Conservation (phyloP, 2,329 filamentous ascomycete genomes). For the Pseudopyricularia javanii region DNA sequence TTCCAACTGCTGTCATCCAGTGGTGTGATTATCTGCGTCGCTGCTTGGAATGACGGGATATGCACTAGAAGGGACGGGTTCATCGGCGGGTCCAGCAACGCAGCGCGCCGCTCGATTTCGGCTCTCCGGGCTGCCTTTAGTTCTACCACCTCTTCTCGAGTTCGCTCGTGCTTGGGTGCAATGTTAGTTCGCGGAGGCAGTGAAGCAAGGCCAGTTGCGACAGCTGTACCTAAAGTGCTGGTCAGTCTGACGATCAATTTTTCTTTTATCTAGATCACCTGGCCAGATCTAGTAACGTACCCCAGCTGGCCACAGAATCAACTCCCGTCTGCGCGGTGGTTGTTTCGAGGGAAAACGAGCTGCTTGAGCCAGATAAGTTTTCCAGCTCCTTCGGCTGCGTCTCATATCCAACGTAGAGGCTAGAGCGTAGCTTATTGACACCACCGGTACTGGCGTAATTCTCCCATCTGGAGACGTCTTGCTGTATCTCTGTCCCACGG, state of each 20-base stretch:
- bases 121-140: constrained; percentile 50
- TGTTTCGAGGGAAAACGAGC: not conserved
- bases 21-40: constrained; percentile 55
- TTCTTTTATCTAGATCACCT: not conserved
- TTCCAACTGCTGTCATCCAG: constrained; percentile 61
- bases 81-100: constrained; percentile 54
- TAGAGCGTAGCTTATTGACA: constrained; percentile 22
- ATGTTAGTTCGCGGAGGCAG: not conserved
- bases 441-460: constrained; percentile 49
- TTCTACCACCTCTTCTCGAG: constrained; percentile 48
- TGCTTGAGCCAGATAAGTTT: not conserved
- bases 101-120: constrained; percentile 62
- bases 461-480: constrained; percentile 59
- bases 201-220: not conserved
- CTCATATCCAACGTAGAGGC: constrained; percentile 12
- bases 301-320: not conserved
- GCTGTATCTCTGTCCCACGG: constrained; percentile 46
- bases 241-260: not conserved
- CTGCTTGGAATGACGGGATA: constrained; percentile 63
- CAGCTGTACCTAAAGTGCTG: not conserved
- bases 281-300: not conserved
- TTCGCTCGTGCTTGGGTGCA: constrained; percentile 31
- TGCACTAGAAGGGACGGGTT: constrained; percentile 48
- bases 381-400: not conserved
- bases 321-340: not conserved